Base-by-base conservation (phyloP, 805 yeast species). In the Lachancea kluyveri region DNA sequence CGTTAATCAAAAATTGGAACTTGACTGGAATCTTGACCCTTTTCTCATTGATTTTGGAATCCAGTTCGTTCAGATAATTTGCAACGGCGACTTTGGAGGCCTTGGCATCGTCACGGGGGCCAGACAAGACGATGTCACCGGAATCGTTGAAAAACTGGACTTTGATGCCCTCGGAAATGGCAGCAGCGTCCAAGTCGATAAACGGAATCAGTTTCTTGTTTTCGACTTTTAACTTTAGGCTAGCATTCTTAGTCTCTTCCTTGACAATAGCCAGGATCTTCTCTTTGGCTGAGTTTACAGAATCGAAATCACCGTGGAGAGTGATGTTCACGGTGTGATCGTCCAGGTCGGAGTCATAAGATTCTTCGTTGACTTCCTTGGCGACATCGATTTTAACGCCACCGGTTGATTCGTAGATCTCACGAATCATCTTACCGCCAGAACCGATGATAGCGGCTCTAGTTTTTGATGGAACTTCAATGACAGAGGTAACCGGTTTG, bases 361-460 rank as follows among this genome's bases (percentile, higher is more conserved):
- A 60, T 26, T 56, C 59, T 17, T 59, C 57, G 17, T 52, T 52
- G 11, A 43, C 43, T 18, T 48, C 53, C 38, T 48, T 50, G n/a
- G 52, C 50, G 31, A 56, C 63, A 30, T 77, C 80, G 48, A 88
- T 77, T 47, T 83, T 83, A 44, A 88, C 74, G 44, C 69, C 81
- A 32, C 77, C 77, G 30, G 74, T 79, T 29, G 83, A 71, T 32
- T 71, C 80, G 29, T 82, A 68, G 42, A 88, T 83, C 37, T 92
- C 88, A 56, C 77, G 83, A 59, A 88, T 73, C 39, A 69, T 79
- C 46, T 70, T 72, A 54, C 97, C 97, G 54, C 79, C 83, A 26
- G 88, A 70, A 37, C 97, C 97, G 60, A 88, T 88, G 37, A 88
- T 74, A 30, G 74, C 71, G 6, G 94, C 71, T 59, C 92, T 74